Conservation (phyloP, 208 protist species). For the Phytomonas sp. region DNA sequence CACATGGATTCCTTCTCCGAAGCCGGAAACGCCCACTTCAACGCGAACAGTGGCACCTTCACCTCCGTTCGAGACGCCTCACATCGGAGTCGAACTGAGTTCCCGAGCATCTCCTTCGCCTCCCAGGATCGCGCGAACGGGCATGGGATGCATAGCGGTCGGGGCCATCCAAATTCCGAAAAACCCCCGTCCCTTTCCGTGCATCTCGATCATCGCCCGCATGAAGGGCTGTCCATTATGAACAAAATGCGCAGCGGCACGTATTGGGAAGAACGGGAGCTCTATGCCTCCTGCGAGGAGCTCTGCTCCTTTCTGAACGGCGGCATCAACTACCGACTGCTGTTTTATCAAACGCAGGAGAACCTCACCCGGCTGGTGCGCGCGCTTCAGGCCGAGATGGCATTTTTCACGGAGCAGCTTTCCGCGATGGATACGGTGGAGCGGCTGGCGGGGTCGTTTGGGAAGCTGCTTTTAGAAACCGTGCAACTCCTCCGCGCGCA, state of each 20-base stretch:
- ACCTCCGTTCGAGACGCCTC: neutral
- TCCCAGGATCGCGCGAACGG: neutral
- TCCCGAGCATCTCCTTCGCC: neutral
- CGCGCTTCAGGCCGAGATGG: conserved; percentile 44
- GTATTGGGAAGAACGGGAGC: conserved; percentile 57
- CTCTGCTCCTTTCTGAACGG: conserved; percentile 70
- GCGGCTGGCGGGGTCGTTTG: conserved; percentile 14
- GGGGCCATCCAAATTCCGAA: neutral
- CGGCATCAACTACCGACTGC: conserved; percentile 65
- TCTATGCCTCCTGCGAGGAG: conserved; percentile 56
- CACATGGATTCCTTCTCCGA: neutral
- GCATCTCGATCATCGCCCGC: neutral
- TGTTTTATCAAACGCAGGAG: conserved; percentile 48
- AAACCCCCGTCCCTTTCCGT: conserved; percentile 1
- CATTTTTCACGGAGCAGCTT: conserved; percentile 27
- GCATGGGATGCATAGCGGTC: neutral
- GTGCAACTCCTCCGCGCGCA: conserved; percentile 20
- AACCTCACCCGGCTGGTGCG: conserved; percentile 36
- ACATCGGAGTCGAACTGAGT: neutral
- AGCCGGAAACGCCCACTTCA: neutral
- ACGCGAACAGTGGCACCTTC: neutral
- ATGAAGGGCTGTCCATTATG: neutral
- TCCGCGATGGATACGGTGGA: conserved; percentile 12
- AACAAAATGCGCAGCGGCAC: conserved; percentile 8
- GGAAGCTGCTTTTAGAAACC: conserved; percentile 26